Evolutionary conservation across 2,329 filamentous ascomycete genomes (phyloP), one percentile per base, ranked within the genome.

Genomic region (Nemania diffusa): DNA sequence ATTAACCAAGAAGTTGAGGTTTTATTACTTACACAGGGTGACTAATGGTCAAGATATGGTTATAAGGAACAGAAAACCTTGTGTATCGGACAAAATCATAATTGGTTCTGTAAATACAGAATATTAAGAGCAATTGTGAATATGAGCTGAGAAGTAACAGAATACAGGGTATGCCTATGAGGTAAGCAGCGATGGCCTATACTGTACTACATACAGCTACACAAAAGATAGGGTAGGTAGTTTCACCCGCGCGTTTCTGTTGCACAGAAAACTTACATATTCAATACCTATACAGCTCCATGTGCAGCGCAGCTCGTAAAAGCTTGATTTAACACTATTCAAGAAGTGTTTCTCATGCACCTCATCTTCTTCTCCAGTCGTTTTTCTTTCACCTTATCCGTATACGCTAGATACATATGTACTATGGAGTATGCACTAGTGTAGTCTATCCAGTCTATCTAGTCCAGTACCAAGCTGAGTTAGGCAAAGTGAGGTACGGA

Each of bases 341-440:
- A 22, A 34, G 20, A 15, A 15, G 52, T 15, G 6, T 34, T n/a
- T 24, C 9, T 11, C n/a, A 42, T 42, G 34, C 53, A 24, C 53
- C 53, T n/a, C 53, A 57, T 56, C 34, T 55, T n/a, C n/a, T 42
- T 37, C 27, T 24, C 32, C 40, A 44, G 20, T 27, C n/a, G n/a
- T 26, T 27, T 34, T 48, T 48, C 27, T 48, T 22, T 27, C 56
- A 24, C 27, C 27, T 24, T 34, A 8, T 20, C n/a, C n/a, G n/a
- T n/a, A n/a, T n/a, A n/a, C n/a, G n/a, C n/a, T n/a, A n/a, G n/a
- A n/a, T n/a, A n/a, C n/a, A n/a, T n/a, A n/a, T n/a, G n/a, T n/a
- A n/a, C n/a, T n/a, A n/a, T n/a, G n/a, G n/a, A n/a, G n/a, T n/a
- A n/a, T n/a, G n/a, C n/a, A n/a, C n/a, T n/a, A n/a, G n/a, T n/a